Conservation (phyloP, 2,329 filamentous ascomycete species). For the Verticillium isaacii region DNA sequence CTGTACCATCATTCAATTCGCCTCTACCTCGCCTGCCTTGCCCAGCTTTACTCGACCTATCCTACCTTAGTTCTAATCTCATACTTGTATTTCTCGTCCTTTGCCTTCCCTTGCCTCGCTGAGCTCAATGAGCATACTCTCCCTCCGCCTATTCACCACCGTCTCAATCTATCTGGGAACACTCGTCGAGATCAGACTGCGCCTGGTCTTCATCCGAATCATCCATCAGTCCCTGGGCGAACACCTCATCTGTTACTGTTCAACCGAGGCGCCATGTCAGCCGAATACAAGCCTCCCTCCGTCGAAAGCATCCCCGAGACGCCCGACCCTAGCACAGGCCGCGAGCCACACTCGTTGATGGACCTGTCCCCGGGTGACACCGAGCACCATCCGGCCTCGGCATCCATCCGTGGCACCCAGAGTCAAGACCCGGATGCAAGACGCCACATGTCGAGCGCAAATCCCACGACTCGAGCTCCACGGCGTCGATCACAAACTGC, state of each 20-base stretch:
- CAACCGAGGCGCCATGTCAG: constrained; percentile 4
- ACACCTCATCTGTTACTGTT: background rate
- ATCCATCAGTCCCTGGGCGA: background rate
- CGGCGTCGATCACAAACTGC: background rate
- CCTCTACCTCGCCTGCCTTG: background rate
- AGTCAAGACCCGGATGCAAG: background rate
- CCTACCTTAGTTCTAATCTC: background rate
- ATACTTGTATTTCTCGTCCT: background rate
- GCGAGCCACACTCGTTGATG: background rate
- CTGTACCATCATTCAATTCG: background rate
- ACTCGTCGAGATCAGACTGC: background rate
- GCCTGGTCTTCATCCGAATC: background rate
- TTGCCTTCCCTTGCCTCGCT: background rate
- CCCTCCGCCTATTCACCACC: background rate
- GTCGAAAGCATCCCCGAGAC: constrained; percentile 2
- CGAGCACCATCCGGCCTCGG: background rate
- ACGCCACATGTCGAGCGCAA: background rate
- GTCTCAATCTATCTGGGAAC: background rate
- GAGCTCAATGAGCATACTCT: too few relatives aligned
- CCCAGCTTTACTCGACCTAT: background rate
- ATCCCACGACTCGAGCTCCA: background rate
- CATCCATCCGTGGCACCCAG: background rate
- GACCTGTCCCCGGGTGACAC: background rate
- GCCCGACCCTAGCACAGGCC: background rate
- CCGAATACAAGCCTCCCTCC: constrained; percentile 4